These are phyloP conservation scores for Thoreauomyces humboldtii DNA, from an alignment of 192 early-diverging fungal species.

Conservation along the genomic window DNA sequence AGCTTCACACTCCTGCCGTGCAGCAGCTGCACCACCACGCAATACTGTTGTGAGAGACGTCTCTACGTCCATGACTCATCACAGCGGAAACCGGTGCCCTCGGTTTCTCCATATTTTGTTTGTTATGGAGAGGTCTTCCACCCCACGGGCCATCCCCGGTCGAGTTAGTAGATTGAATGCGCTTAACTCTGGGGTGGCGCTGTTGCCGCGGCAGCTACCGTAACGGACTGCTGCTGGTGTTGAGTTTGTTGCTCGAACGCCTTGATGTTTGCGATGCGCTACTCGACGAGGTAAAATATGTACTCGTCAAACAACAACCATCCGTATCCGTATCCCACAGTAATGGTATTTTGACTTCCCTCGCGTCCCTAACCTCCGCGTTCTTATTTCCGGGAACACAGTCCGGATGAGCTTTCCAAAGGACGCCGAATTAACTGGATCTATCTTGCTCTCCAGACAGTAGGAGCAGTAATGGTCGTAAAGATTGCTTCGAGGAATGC, in stretches of 20 bases:
- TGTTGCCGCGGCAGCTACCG: too few relatives aligned
- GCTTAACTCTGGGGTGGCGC: too few relatives aligned
- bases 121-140: too few relatives aligned
- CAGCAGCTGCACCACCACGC: too few relatives aligned
- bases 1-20: too few relatives aligned
- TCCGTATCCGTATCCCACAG: constrained; percentile 37
- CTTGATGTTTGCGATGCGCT: constrained; percentile 46
- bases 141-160: too few relatives aligned
- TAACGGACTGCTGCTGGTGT: too few relatives aligned
- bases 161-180: too few relatives aligned
- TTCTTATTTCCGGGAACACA: constrained; percentile 50
- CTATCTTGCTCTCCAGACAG: constrained; percentile 31
- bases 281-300: constrained; percentile 47
- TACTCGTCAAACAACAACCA: constrained; percentile 50
- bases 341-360: constrained; percentile 54
- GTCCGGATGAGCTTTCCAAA: constrained; percentile 52
- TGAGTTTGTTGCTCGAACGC: constrained; percentile 28
- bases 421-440: constrained; percentile 50
- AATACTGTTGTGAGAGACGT: too few relatives aligned
- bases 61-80: too few relatives aligned
- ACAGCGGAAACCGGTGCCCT: too few relatives aligned
- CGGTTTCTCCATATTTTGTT: too few relatives aligned
- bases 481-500: constrained; percentile 42
- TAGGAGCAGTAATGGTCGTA: constrained; percentile 47
- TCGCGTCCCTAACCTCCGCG: constrained; percentile 45